Percentiles rank a stretch among this genome's conserved stretches.
These are phyloP conservation scores for Hypsizygus marmoreus DNA, from an alignment of 768 basidiomycete species.

Conservation along the genomic window DNA sequence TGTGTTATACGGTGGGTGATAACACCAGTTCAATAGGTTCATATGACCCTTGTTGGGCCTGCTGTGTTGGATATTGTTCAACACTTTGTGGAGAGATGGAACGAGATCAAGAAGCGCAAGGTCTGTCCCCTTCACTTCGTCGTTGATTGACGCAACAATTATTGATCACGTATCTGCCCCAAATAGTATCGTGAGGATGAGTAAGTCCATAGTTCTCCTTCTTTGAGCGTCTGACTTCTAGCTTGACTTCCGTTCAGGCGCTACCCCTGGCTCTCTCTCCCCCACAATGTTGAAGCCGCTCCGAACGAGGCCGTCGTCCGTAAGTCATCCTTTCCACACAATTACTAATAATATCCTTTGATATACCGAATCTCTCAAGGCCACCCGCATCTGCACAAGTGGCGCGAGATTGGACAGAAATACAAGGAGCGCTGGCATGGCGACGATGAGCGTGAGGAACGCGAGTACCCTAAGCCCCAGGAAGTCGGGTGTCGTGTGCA, in stretches of 20 bases:
- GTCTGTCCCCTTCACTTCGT: constrained; percentile 32
- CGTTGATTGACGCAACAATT: not conserved
- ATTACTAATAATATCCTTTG: no score
- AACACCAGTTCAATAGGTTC: constrained; percentile 47
- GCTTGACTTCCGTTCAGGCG: constrained; percentile 32
- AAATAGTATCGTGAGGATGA: constrained; percentile 44
- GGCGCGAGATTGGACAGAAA: constrained; percentile 54
- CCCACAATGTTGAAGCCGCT: constrained; percentile 62
- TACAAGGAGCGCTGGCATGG: constrained; percentile 72
- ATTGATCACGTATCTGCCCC: not conserved
- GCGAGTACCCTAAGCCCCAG: constrained; percentile 35
- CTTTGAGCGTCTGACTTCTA: not conserved
- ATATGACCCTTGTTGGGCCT: constrained; percentile 82
- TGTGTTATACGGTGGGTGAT: not conserved
- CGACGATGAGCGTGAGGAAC: constrained; percentile 38
- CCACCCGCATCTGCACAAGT: constrained; percentile 71
- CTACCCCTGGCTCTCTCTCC: constrained; percentile 75
- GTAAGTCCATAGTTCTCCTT: constrained; percentile 35
- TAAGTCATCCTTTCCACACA: constrained; percentile 21
- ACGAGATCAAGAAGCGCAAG: constrained; percentile 84
- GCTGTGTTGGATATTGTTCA: constrained; percentile 89
- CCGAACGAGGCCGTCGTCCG: constrained; percentile 71
- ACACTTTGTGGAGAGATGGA: constrained; percentile 93
- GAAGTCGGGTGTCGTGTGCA: constrained; percentile 70
- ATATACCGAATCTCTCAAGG: constrained; percentile 22